Evolutionary conservation across 2,329 filamentous ascomycete genomes (phyloP).

Genomic region (Cytospora leucostoma): DNA sequence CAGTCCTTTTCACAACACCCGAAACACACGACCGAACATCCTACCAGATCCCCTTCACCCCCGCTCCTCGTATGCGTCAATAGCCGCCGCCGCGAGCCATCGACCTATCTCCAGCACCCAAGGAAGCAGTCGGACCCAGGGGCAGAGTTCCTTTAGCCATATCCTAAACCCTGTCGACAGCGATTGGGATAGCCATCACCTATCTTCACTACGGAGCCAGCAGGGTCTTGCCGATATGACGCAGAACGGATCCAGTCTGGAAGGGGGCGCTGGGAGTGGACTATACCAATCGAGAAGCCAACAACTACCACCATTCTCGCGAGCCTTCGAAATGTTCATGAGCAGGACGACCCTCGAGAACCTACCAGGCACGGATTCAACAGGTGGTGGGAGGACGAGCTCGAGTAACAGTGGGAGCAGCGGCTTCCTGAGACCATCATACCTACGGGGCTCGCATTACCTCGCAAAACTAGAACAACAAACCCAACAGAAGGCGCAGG

Average conservation of each 20-base stretch:
- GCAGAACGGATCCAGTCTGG: slow-evolving; percentile 34
- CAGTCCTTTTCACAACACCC: slow-evolving; percentile 22
- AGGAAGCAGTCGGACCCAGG: slow-evolving; percentile 33
- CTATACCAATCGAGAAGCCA: slow-evolving; percentile 34
- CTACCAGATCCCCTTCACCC: slow-evolving; percentile 32
- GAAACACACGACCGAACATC: slow-evolving; percentile 15
- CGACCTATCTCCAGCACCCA: slow-evolving; percentile 40
- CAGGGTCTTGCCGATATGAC: slow-evolving; percentile 34
- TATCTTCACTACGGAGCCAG: not conserved
- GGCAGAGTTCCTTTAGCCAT: slow-evolving; percentile 50
- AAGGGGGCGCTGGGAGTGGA: slow-evolving; percentile 30
- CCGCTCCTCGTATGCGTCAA: slow-evolving; percentile 46
- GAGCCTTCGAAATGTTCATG: slow-evolving; percentile 55
- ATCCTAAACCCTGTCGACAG: slow-evolving; percentile 53
- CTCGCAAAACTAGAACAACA: slow-evolving; percentile 73
- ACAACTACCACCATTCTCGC: slow-evolving; percentile 50
- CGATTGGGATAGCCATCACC: slow-evolving; percentile 25
- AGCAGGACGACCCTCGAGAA: slow-evolving; percentile 30
- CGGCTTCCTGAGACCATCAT: slow-evolving; percentile 79
- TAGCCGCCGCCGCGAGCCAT: slow-evolving; percentile 41
- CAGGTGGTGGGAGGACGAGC: slow-evolving; percentile 22
- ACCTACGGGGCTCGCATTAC: slow-evolving; percentile 77
- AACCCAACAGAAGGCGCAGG: slow-evolving; percentile 61
- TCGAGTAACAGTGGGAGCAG: slow-evolving; percentile 36
- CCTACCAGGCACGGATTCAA: slow-evolving; percentile 31